phyloP scores from a whole-genome alignment of 176 grass and related monocot genomes.

The Oryza glaberrima region DNA sequence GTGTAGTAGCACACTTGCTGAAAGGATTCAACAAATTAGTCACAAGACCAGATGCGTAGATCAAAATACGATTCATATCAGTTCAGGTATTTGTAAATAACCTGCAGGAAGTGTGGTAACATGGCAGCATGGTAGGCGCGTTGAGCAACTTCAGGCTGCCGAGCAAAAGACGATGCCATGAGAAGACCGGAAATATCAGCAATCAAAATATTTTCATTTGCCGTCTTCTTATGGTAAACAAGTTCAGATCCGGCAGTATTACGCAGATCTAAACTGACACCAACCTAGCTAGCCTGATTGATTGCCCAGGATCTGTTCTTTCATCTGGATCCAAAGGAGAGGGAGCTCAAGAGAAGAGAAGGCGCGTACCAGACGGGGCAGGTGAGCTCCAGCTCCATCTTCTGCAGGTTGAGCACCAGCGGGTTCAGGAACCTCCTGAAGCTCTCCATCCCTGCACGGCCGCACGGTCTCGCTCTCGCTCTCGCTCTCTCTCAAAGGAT shows the following conservation, averaged over 20 bases:
- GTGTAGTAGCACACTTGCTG: constrained; percentile 66
- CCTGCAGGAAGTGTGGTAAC: constrained; percentile 93
- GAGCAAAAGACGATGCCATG: background rate
- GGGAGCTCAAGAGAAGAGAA: background rate
- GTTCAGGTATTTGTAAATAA: constrained; percentile 15
- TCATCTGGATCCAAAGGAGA: constrained; percentile 1
- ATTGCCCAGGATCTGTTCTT: background rate
- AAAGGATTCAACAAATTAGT: constrained; percentile 37
- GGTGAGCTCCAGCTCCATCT: constrained; percentile 98
- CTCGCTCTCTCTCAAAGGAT: background rate
- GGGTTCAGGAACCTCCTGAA: constrained; percentile 86
- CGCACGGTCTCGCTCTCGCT: background rate
- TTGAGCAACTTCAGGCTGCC: constrained; percentile 81
- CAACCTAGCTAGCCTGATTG: background rate
- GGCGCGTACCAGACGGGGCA: constrained; percentile 79
- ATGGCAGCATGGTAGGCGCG: constrained; percentile 75
- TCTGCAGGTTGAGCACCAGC: constrained; percentile 87
- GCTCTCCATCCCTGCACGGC: constrained; percentile 45
- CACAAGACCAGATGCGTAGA: background rate
- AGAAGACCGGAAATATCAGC: background rate
- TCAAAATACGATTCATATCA: background rate
- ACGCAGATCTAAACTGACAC: background rate
- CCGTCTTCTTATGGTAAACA: background rate
- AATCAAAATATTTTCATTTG: background rate
- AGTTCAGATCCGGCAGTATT: background rate